Base-by-base conservation (phyloP, 176 grass and related monocot genomes). In the Carex scoparia region DNA sequence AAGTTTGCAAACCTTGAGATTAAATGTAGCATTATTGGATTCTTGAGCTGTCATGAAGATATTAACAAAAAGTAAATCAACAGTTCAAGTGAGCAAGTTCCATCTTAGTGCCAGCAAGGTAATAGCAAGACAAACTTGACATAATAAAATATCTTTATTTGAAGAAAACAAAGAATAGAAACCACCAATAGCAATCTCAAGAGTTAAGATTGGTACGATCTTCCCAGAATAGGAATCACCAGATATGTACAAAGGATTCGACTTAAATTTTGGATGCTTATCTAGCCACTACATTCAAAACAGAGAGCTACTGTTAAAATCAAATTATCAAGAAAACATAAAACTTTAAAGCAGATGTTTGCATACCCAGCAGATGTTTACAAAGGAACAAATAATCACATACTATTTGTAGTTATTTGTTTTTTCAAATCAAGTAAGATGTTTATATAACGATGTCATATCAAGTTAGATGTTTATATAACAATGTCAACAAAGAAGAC, bases 221-320 rank as follows among this genome's bases (percentile, higher is more conserved):
- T 90, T 87, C 44, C 94, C 94, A 33, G 94, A 91, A 79, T 93
- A 93, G 46, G 94, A 95, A 86, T 95, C 91, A 28, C 94, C 94
- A 76, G 85, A 87, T 85, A 95, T 89, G 87, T 95, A 95, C 38
- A 95, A 85, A 30, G 91, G 89, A 83, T 92, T 93, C 13, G 69
- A 88, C 5, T 80, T 65, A 44, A 96, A 93, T 75, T 91, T 90
- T 4, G 87, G 91, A 73, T 93, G 91, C 69, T 91, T 91, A 19
- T 69, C 84, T 0, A 91, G 77, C 91, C 91, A 96, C 70, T 89
- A 62, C 73, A 89, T 18, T 31, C 3, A 58, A 81, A 80, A 61
- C 13, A 60, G 40, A 72, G 6, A 72, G 8, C 15, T n/a, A 2
- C 23, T 16, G 6, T 72, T 46, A 72, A 44, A 49, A 72, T 72